Conservation (phyloP, 108 stramenopile genomes). For the Skeletonema menzelii region DNA sequence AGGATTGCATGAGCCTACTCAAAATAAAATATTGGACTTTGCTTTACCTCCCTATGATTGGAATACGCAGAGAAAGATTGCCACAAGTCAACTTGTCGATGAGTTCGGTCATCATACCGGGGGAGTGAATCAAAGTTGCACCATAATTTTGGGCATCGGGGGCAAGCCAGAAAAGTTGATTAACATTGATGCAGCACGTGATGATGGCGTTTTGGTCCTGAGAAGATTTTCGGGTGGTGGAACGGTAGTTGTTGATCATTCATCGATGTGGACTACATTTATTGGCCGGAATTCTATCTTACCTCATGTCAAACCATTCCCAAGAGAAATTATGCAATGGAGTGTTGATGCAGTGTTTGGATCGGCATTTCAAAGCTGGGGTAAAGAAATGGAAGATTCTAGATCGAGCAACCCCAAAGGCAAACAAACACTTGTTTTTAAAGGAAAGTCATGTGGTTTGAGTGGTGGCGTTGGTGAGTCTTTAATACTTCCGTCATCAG, state of each 20-base stretch:
- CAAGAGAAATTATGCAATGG: constrained; percentile 89
- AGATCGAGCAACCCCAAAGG: not conserved
- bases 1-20: constrained; percentile 65
- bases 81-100: constrained; percentile 9
- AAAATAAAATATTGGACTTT: constrained; percentile 35
- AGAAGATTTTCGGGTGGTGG: constrained; percentile 95
- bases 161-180: constrained; percentile 80
- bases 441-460: constrained; percentile 58
- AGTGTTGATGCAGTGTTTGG: constrained; percentile 70
- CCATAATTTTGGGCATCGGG: constrained; percentile 87
- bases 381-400: constrained; percentile 10
- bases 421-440: constrained; percentile 52
- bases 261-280: constrained; percentile 80
- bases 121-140: constrained; percentile 30
- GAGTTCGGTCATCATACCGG: constrained; percentile 19
- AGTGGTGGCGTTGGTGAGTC: constrained; percentile 38
- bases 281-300: constrained; percentile 65
- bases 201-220: constrained; percentile 67
- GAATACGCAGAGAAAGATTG: constrained; percentile 18
- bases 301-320: constrained; percentile 64
- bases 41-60: constrained; percentile 1
- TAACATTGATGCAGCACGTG: constrained; percentile 46
- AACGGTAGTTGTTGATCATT: constrained; percentile 90
- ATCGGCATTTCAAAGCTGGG: constrained; percentile 64
- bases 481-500: constrained; percentile 7